A percentile compares a stretch with the other conserved stretches of the same genome.
phyloP scores from a whole-genome alignment of 371 early-diverging fungal species.

The Circinella minor region DNA sequence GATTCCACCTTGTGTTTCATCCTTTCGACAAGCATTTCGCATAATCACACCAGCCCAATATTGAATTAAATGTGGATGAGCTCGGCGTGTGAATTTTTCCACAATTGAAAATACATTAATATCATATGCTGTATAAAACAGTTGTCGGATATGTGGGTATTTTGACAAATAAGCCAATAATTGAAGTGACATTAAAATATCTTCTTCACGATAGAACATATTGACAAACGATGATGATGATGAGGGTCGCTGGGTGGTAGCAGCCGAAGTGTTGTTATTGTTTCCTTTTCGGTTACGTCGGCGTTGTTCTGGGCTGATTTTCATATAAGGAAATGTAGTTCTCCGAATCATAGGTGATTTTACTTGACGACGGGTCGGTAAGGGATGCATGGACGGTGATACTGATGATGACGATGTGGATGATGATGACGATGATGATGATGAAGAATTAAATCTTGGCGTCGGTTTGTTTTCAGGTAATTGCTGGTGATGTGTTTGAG shows the following conservation, averaged over 20 bases:
- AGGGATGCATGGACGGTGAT: conserved; percentile 20
- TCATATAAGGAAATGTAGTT: conserved; percentile 46
- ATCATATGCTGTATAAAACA: conserved; percentile 63
- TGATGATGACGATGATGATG: conserved; percentile 4
- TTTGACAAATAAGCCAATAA: conserved; percentile 90
- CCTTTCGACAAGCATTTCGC: conserved; percentile 83
- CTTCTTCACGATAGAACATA: conserved; percentile 77
- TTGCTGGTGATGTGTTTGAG: neutral
- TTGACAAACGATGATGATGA: conserved; percentile 32
- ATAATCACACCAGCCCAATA: conserved; percentile 82
- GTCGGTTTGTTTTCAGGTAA: neutral
- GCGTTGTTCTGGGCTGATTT: conserved; percentile 36
- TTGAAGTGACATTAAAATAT: conserved; percentile 83
- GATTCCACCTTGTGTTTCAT: conserved; percentile 70
- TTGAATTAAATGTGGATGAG: conserved; percentile 67
- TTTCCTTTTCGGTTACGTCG: conserved; percentile 34
- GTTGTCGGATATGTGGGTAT: conserved; percentile 72
- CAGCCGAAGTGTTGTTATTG: conserved; percentile 11
- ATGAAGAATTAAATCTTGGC: neutral
- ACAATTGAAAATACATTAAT: conserved; percentile 79
- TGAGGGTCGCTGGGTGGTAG: conserved; percentile 25
- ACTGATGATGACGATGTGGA: neutral
- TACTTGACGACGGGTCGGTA: conserved; percentile 5
- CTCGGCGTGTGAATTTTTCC: conserved; percentile 70
- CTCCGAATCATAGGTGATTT: conserved; percentile 23